These are phyloP conservation scores for Scutellaria baicalensis DNA, from an alignment of 257 asterid species.

Conservation along the genomic window DNA sequence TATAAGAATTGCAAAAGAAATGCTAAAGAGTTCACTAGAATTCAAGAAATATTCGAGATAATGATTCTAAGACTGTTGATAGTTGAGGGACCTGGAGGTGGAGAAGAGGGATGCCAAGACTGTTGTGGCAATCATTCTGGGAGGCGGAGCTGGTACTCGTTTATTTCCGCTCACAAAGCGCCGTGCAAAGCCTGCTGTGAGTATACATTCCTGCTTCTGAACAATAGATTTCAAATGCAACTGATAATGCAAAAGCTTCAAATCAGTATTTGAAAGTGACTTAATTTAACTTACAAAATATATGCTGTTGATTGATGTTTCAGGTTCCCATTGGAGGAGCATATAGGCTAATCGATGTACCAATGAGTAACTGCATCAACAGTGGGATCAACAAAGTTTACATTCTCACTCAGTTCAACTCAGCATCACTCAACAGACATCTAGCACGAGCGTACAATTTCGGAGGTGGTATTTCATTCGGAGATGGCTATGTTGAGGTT, in stretches of 20 bases:
- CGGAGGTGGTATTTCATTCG: slow-evolving; percentile 67
- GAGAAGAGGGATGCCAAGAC: slow-evolving; percentile 75
- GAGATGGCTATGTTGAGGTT: slow-evolving; percentile 96
- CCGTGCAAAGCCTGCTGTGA: slow-evolving; percentile 95
- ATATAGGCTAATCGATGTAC: slow-evolving; percentile 90
- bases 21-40: background rate
- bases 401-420: slow-evolving; percentile 93
- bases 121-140: slow-evolving; percentile 81
- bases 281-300: background rate
- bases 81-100: slow-evolving; percentile 68
- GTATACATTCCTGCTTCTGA: slow-evolving; percentile 14
- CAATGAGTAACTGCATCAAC: slow-evolving; percentile 98
- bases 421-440: slow-evolving; percentile 96
- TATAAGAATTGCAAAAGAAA: background rate
- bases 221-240: background rate
- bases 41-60: background rate
- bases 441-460: slow-evolving; percentile 81
- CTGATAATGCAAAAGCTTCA: background rate
- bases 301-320: background rate
- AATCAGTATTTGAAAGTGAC: background rate
- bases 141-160: slow-evolving; percentile 99
- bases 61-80: background rate
- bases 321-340: slow-evolving; percentile 99
- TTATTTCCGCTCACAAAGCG: slow-evolving; percentile 93
- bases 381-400: slow-evolving; percentile 94